Percentiles rank a stretch among this genome's conserved stretches.
Evolutionary conservation across 306 rosid species (phyloP).

Genomic region (Cucurbita maxima): DNA sequence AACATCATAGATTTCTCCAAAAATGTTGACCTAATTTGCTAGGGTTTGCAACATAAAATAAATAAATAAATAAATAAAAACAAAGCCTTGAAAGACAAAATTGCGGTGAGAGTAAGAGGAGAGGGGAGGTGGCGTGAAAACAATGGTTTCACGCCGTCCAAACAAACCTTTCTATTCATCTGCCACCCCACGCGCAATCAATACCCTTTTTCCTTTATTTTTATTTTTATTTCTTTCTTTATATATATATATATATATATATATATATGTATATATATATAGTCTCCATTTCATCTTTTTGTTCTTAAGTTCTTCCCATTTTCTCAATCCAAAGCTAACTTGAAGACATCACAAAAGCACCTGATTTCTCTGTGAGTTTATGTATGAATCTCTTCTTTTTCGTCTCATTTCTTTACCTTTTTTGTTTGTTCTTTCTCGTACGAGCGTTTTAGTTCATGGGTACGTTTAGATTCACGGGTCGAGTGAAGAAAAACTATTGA

Average conservation of each 20-base stretch:
- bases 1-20: background rate
- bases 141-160: conserved; percentile 87
- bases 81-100: conserved; percentile 28
- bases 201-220: conserved; percentile 4
- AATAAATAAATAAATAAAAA: background rate
- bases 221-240: background rate
- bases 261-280: background rate
- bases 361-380: background rate
- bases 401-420: background rate
- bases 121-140: conserved; percentile 80
- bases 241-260: background rate
- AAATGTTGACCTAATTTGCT: background rate
- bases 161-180: conserved; percentile 36
- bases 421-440: background rate
- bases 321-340: background rate
- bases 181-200: conserved; percentile 99
- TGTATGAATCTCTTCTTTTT: background rate
- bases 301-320: background rate
- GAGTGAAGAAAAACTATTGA: too few species aligned
- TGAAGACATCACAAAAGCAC: background rate
- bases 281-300: background rate
- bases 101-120: conserved; percentile 20
- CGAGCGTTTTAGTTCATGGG: background rate
- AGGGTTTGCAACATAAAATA: background rate
- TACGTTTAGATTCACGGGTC: too few species aligned